Conservation (phyloP, 2,329 filamentous ascomycete genomes). For the Monosporascus sp. region DNA sequence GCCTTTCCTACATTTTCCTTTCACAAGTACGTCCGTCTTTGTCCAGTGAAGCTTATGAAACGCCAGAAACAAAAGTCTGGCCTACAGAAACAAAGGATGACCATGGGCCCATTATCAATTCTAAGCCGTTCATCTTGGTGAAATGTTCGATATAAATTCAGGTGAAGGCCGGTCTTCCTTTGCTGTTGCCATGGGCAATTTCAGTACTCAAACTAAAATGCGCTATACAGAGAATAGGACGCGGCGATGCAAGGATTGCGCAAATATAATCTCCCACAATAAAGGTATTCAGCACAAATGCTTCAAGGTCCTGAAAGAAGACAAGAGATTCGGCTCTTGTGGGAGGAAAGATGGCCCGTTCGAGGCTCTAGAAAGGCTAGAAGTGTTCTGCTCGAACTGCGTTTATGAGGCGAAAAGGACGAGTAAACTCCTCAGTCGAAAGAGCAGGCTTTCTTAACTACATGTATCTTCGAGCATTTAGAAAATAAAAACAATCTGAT, state of each 20-base stretch:
- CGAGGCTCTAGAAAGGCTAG: background rate
- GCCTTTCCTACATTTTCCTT: too few relatives aligned
- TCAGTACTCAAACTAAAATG: slow-evolving; percentile 2
- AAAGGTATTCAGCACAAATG: slow-evolving; percentile 8
- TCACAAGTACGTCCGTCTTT: too few relatives aligned
- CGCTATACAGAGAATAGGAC: slow-evolving; percentile 9
- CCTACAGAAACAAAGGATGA: too few relatives aligned
- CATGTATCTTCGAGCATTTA: too few relatives aligned
- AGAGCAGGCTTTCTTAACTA: background rate
- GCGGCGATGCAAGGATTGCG: slow-evolving; percentile 5
- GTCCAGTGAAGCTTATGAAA: too few relatives aligned
- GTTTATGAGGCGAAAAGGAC: background rate
- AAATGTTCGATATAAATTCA: too few relatives aligned
- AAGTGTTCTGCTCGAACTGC: background rate
- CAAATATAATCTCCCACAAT: background rate
- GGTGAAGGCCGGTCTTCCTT: too few relatives aligned
- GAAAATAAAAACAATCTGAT: too few relatives aligned
- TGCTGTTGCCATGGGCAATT: background rate
- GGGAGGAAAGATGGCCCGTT: slow-evolving; percentile 10
- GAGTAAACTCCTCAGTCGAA: background rate
- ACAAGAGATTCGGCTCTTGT: slow-evolving; percentile 6
- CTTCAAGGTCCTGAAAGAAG: slow-evolving; percentile 6
- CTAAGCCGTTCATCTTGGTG: too few relatives aligned
- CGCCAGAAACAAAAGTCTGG: too few relatives aligned
- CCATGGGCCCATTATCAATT: too few relatives aligned